A percentile compares a stretch with the other conserved stretches of the same genome.
Conservation (phyloP, 768 basidiomycete species). For the Collybia sp. region DNA sequence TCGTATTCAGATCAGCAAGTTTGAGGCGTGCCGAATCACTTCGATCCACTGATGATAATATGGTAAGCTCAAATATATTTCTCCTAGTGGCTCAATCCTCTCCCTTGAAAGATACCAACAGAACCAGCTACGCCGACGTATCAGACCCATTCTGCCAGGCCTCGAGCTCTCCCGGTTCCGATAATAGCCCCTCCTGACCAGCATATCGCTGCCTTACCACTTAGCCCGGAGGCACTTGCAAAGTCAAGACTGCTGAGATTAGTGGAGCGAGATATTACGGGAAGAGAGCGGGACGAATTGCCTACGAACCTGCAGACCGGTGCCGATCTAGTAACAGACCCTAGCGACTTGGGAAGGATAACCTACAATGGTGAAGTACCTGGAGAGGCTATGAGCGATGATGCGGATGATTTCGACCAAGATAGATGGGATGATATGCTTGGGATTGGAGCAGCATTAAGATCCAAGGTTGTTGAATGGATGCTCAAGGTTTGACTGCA, state of each 20-base stretch:
- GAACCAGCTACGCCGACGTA: no score
- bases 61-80: no score
- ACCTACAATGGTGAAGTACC: background rate
- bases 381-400: background rate
- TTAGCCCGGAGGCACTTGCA: constrained; percentile 36
- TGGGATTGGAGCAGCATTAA: constrained; percentile 27
- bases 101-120: no score
- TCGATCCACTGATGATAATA: no score
- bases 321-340: no score
- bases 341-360: background rate
- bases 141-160: no score
- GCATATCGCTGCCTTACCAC: constrained; percentile 23
- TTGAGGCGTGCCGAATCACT: no score
- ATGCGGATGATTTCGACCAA: constrained; percentile 3
- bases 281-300: no score
- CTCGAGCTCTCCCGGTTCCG: no score
- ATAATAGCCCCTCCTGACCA: background rate
- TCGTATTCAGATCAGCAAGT: no score
- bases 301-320: no score
- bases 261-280: constrained; percentile 32
- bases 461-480: constrained; percentile 36
- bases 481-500: constrained; percentile 33
- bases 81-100: no score
- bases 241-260: constrained; percentile 36
- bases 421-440: constrained; percentile 19